Base-by-base conservation (phyloP, 192 early-diverging fungal genomes). In the Coemansia sp. region DNA sequence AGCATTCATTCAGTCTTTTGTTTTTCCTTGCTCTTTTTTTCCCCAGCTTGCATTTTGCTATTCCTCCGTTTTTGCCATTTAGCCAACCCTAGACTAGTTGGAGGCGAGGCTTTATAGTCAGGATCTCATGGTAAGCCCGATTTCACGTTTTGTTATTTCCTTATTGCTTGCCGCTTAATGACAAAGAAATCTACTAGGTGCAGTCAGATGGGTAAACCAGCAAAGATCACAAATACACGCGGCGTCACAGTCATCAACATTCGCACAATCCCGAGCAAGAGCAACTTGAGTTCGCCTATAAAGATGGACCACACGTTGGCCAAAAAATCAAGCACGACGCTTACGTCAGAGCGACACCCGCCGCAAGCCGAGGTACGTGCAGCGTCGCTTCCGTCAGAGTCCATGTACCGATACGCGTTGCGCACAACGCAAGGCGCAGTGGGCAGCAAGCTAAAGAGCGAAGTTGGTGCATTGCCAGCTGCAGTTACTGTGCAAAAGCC, bases 241-340 rank as follows among this genome's bases (percentile, higher is more conserved):
- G 34, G 52, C 23, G 50, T 77, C 64, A 62, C 73, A 55, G 46
- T 70, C 17, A 70, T 76, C 23, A 76, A 66, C 56, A 67, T 76
- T 20, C 67, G 73, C 25, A 51, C 54, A 23, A 17, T 57, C 12
- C 38, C 58, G 14, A 44, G 58, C 26, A 57, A 40, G 25, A 44
- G 57, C 57, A 51, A 36, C 44, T n/a, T 53, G 55, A 47, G 24
- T 15, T 18, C 47, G 24, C 46, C 17, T 3, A 9, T 50, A 10
- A 57, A 44, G 26, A 38, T 38, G 26, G 47, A 57, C 23, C 34
- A 61, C 9, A 51, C 2, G 15, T 53, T 71, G 7, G 20, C 37
- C n/a, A 61, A 57, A 56, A 65, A 65, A 50, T 60, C 69, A 18
- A 71, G 69, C 58, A 60, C 62, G 44, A 71, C 56, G 10, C 50